Percentiles rank a stretch among this genome's conserved stretches.
These are phyloP conservation scores for Pichia paraexigua DNA, from an alignment of 805 yeast species.

Conservation along the genomic window DNA sequence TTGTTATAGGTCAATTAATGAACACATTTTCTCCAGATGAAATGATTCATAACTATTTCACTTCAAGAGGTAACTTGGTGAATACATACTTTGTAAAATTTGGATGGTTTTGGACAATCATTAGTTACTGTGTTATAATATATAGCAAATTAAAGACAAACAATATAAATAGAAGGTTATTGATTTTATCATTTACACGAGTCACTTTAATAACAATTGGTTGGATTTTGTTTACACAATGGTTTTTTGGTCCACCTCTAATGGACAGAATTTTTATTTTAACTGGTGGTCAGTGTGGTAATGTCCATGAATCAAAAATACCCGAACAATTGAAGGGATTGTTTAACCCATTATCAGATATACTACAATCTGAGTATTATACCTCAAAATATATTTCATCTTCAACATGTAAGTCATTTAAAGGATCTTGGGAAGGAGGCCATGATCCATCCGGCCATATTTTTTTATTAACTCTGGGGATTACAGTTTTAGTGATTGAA, in stretches of 20 bases:
- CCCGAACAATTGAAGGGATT: background rate
- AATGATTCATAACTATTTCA: slow-evolving; percentile 41
- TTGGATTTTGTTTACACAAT: slow-evolving; percentile 86
- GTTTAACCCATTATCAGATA: background rate
- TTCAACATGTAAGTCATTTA: slow-evolving; percentile 44
- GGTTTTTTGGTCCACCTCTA: slow-evolving; percentile 75
- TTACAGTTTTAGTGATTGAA: slow-evolving; percentile 43
- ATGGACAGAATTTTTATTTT: slow-evolving; percentile 77
- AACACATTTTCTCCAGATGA: slow-evolving; percentile 37
- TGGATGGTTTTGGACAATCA: slow-evolving; percentile 89
- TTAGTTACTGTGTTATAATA: slow-evolving; percentile 27
- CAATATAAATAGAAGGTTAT: background rate
- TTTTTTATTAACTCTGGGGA: slow-evolving; percentile 63
- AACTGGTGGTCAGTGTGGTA: slow-evolving; percentile 77
- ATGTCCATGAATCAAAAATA: slow-evolving; percentile 18
- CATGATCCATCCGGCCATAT: slow-evolving; percentile 97
- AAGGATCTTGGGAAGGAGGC: slow-evolving; percentile 74
- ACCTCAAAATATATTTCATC: slow-evolving; percentile 26
- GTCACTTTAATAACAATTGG: slow-evolving; percentile 55
- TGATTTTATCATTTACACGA: slow-evolving; percentile 25
- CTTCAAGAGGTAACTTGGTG: slow-evolving; percentile 59
- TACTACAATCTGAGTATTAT: slow-evolving; percentile 2
- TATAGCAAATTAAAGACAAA: slow-evolving; percentile 2
- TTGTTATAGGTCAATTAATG: slow-evolving; percentile 45
- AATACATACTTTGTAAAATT: slow-evolving; percentile 73